Conservation (phyloP, 768 basidiomycete genomes). For the Antrodiella citrinella region DNA sequence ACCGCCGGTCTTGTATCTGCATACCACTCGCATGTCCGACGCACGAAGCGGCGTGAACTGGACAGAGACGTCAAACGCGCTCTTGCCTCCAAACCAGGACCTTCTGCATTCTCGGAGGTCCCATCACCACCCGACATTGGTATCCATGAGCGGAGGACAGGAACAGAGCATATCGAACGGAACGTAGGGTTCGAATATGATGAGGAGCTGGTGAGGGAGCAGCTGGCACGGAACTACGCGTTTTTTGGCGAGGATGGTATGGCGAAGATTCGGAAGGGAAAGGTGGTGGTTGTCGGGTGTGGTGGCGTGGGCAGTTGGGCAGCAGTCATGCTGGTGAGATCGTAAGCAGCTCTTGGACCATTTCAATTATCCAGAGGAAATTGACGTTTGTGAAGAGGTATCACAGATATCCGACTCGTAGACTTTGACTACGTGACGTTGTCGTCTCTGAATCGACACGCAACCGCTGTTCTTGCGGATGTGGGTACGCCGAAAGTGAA, state of each 20-base stretch:
- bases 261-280: slow-evolving; percentile 61
- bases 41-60: slow-evolving; percentile 42
- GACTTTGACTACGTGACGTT: slow-evolving; percentile 97
- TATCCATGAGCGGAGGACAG: background rate
- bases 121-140: slow-evolving; percentile 3
- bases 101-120: background rate
- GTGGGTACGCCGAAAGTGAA: slow-evolving; percentile 92
- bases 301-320: slow-evolving; percentile 98
- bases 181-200: slow-evolving; percentile 35
- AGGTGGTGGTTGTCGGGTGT: slow-evolving; percentile 86
- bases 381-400: slow-evolving; percentile 40
- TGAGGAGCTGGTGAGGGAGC: slow-evolving; percentile 80
- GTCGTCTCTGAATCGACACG: slow-evolving; percentile 91
- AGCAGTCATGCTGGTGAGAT: slow-evolving; percentile 86
- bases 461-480: slow-evolving; percentile 79
- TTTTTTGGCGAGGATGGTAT: slow-evolving; percentile 92
- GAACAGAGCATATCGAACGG: background rate
- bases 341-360: no score
- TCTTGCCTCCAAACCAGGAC: slow-evolving; percentile 21
- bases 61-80: slow-evolving; percentile 50
- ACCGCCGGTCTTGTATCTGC: slow-evolving; percentile 55
- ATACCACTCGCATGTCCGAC: slow-evolving; percentile 42
- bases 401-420: slow-evolving; percentile 69
- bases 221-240: slow-evolving; percentile 88
- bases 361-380: background rate